These are phyloP conservation scores for Termitomyces sp. DNA, from an alignment of 768 basidiomycete genomes.

Conservation along the genomic window DNA sequence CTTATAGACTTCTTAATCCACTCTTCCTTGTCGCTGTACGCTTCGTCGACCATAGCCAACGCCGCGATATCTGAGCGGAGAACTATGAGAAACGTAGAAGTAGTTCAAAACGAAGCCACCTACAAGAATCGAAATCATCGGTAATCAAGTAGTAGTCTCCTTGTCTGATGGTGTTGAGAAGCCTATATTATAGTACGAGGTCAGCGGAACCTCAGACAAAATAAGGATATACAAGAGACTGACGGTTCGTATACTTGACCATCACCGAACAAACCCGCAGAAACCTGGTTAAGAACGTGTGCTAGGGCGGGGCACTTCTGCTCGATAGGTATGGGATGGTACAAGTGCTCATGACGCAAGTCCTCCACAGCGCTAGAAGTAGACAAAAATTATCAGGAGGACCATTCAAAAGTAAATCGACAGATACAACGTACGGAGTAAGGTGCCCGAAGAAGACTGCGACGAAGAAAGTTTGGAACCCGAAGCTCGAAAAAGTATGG, in stretches of 20 bases:
- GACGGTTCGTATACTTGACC: slow-evolving; percentile 80
- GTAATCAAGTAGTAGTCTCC: slow-evolving; percentile 77
- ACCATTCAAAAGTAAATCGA: background rate
- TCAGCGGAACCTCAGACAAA: background rate
- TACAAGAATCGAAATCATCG: slow-evolving; percentile 94
- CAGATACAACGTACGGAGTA: slow-evolving; percentile 45
- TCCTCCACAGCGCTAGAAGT: slow-evolving; percentile 67
- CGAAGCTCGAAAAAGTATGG: background rate
- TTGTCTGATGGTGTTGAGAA: slow-evolving; percentile 72
- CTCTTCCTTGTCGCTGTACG: slow-evolving; percentile 74
- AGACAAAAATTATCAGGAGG: background rate
- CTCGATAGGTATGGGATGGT: slow-evolving; percentile 76
- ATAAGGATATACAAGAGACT: slow-evolving; percentile 22
- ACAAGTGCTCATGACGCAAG: slow-evolving; percentile 79
- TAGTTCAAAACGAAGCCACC: slow-evolving; percentile 17
- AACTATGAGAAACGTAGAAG: background rate
- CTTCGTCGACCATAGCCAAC: slow-evolving; percentile 81
- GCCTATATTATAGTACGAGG: slow-evolving; percentile 26
- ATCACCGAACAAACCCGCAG: slow-evolving; percentile 78
- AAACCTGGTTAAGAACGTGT: slow-evolving; percentile 69
- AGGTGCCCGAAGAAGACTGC: slow-evolving; percentile 88
- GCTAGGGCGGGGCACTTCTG: slow-evolving; percentile 82
- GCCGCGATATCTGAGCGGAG: slow-evolving; percentile 67
- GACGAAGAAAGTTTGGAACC: background rate
- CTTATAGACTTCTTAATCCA: slow-evolving; percentile 92